These are phyloP conservation scores for Zygotorulaspora chibaensis DNA, from an alignment of 805 yeast species.

Conservation along the genomic window DNA sequence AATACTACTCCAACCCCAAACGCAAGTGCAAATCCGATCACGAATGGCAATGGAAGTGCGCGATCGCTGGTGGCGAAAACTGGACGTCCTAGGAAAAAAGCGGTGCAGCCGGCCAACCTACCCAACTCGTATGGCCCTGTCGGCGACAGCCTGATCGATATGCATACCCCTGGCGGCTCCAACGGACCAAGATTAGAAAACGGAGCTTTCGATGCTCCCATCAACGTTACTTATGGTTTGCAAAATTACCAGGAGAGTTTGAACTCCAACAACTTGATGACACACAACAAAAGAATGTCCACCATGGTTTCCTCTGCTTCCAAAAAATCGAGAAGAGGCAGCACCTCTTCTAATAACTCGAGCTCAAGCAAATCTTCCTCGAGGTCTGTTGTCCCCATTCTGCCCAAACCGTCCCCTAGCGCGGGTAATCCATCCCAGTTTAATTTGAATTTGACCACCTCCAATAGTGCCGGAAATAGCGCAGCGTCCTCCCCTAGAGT, in stretches of 20 bases:
- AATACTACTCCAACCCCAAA: too few relatives aligned
- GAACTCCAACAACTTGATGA: slow-evolving; percentile 19
- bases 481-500: slow-evolving; percentile 32
- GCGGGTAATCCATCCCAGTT: slow-evolving; percentile 11
- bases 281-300: slow-evolving; percentile 18
- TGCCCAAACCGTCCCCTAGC: slow-evolving; percentile 34
- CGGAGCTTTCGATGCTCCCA: slow-evolving; percentile 5
- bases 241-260: slow-evolving; percentile 13
- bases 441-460: slow-evolving; percentile 9
- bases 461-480: slow-evolving; percentile 27
- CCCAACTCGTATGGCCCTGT: background rate
- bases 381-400: slow-evolving; percentile 33
- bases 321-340: slow-evolving; percentile 28
- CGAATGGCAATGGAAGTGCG: slow-evolving; percentile 1
- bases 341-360: slow-evolving; percentile 31
- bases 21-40: slow-evolving; percentile 6
- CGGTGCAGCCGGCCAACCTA: background rate
- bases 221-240: slow-evolving; percentile 5
- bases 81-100: background rate
- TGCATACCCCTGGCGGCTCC: background rate
- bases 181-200: slow-evolving; percentile 13
- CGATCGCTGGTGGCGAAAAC: background rate
- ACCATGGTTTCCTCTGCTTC: slow-evolving; percentile 2
- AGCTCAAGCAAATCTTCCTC: slow-evolving; percentile 31
- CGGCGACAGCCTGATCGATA: background rate